Conservation (phyloP, 331 rosid species). For the Malus hybrid region DNA sequence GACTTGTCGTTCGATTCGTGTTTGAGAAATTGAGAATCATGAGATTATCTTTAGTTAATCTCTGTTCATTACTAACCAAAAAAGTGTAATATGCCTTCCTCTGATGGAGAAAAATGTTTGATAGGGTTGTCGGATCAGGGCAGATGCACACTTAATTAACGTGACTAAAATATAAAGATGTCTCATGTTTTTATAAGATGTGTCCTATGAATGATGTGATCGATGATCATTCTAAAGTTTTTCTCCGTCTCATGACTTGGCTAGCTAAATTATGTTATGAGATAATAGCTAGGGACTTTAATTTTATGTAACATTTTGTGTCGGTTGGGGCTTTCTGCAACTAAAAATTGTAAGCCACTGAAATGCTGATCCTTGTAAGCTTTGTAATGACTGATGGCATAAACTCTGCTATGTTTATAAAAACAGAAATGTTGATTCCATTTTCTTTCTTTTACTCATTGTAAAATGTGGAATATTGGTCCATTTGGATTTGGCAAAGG, state of each 20-base stretch:
- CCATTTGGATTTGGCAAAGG: background rate
- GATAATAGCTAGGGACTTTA: background rate
- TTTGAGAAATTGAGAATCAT: conserved; percentile 12
- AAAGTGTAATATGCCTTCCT: conserved; percentile 11
- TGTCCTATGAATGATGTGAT: background rate
- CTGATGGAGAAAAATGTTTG: background rate
- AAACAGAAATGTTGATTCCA: conserved; percentile 20
- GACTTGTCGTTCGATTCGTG: conserved; percentile 41
- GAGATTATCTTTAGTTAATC: background rate
- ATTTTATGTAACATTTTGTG: conserved; percentile 19
- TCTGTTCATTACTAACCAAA: conserved; percentile 23
- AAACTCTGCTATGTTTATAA: conserved; percentile 3
- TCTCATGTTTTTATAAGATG: too few species aligned
- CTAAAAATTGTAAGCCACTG: conserved; percentile 9
- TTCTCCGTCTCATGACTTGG: background rate
- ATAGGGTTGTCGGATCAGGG: background rate
- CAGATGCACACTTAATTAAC: background rate
- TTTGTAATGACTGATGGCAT: background rate
- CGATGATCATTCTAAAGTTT: background rate
- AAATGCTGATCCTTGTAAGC: conserved; percentile 15
- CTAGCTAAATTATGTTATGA: conserved; percentile 9
- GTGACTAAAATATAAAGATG: background rate
- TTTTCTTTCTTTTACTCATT: background rate
- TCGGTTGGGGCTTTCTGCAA: conserved; percentile 5
- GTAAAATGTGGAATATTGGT: background rate